phyloP scores from a whole-genome alignment of 345 rosid species.

The Noccaea bulbosa region DNA sequence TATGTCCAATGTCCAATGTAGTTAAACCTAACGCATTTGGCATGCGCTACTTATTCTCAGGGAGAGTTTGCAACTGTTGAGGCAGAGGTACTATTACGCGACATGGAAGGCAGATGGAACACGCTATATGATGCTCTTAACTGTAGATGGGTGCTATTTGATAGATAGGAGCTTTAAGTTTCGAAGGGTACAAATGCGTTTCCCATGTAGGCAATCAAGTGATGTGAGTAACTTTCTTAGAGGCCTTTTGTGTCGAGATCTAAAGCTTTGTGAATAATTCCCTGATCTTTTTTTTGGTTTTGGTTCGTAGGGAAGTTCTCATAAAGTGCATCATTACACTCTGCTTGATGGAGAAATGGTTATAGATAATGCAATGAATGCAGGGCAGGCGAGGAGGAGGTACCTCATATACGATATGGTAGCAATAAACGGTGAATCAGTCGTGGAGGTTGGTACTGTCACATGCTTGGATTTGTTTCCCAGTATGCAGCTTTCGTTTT shows the following conservation, averaged over 20 bases:
- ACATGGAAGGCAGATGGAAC: constrained; percentile 99
- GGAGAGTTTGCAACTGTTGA: constrained; percentile 85
- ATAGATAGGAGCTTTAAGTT: constrained; percentile 85
- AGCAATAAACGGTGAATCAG: constrained; percentile 68
- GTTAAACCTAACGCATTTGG: background rate
- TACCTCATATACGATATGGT: constrained; percentile 95
- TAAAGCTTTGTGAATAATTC: constrained; percentile 7
- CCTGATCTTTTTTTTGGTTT: constrained; percentile 19
- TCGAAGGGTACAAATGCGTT: constrained; percentile 95
- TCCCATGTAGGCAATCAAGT: constrained; percentile 63
- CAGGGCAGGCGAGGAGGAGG: constrained; percentile 86
- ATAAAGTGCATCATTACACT: constrained; percentile 77
- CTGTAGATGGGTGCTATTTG: constrained; percentile 87
- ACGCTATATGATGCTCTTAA: constrained; percentile 94
- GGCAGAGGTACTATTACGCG: constrained; percentile 93
- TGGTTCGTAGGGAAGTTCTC: constrained; percentile 58
- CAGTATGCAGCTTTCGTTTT: too few species aligned
- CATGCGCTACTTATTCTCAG: constrained; percentile 48
- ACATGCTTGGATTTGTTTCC: too few species aligned
- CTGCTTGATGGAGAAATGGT: constrained; percentile 99
- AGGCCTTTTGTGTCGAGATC: constrained; percentile 4
- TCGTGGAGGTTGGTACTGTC: constrained; percentile 67
- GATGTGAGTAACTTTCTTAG: constrained; percentile 56
- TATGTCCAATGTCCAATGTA: constrained; percentile 6
- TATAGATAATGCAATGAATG: constrained; percentile 72